phyloP scores from a whole-genome alignment of 2,329 filamentous ascomycete genomes.

The Alternaria triticimaculans region DNA sequence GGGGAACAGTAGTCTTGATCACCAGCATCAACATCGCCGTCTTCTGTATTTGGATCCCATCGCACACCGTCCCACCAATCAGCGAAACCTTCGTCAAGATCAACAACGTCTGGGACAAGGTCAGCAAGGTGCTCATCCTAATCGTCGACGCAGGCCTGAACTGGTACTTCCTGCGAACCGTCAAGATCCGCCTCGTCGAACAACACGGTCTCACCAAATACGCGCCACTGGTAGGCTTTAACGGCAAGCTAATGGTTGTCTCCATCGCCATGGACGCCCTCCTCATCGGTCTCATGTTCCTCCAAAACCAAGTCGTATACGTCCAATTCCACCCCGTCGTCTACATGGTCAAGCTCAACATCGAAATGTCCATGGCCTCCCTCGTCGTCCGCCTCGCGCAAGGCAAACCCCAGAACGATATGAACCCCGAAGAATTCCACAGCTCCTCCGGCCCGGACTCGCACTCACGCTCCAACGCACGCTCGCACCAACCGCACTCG shows the following conservation, averaged over 20 bases:
- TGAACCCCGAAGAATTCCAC: conserved; percentile 23
- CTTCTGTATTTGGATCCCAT: conserved; percentile 62
- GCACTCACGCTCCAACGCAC: conserved; percentile 19
- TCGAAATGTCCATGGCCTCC: conserved; percentile 55
- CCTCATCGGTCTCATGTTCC: conserved; percentile 51
- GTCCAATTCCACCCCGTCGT: conserved; percentile 53
- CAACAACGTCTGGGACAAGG: conserved; percentile 61
- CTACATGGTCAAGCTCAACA: conserved; percentile 55
- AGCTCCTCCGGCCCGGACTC: conserved; percentile 25
- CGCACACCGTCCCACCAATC: conserved; percentile 45
- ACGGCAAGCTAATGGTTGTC: conserved; percentile 50
- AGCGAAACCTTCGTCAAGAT: conserved; percentile 52
- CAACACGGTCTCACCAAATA: conserved; percentile 52
- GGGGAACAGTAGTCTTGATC: conserved; percentile 55
- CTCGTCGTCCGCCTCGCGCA: conserved; percentile 49
- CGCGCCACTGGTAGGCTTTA: conserved; percentile 49
- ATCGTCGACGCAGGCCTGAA: conserved; percentile 61
- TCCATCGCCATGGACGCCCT: conserved; percentile 52
- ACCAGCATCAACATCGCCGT: conserved; percentile 61
- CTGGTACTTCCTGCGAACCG: conserved; percentile 58
- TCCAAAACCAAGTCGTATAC: conserved; percentile 47
- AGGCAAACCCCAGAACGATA: conserved; percentile 38
- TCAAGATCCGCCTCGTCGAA: conserved; percentile 48
- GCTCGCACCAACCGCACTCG: conserved; percentile 17
- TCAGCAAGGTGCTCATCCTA: conserved; percentile 61